Percentiles rank a stretch among this genome's conserved stretches.
Evolutionary conservation across 441 rosid genomes (phyloP).

Genomic region (Populus hybrid): DNA sequence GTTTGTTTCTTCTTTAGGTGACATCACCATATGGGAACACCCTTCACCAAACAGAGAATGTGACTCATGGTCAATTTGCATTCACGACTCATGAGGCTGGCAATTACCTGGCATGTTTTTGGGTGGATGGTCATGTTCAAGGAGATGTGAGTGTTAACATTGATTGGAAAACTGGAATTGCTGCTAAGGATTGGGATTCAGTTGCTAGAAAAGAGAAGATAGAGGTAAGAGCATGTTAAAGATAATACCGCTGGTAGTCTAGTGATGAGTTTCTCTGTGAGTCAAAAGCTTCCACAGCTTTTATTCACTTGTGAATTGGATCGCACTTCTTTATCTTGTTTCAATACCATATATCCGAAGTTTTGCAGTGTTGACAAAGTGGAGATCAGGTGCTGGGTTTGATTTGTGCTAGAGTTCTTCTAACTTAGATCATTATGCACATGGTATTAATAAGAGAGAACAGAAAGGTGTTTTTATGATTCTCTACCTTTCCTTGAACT

Average conservation of each 20-base stretch:
- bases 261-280: not conserved
- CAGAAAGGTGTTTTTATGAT: not conserved
- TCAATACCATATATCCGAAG: not conserved
- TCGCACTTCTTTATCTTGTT: not conserved
- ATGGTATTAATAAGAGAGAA: not conserved
- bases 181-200: constrained; percentile 90
- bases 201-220: constrained; percentile 90
- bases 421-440: not conserved
- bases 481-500: not conserved
- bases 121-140: constrained; percentile 40
- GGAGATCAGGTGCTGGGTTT: not conserved
- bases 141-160: constrained; percentile 61
- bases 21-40: constrained; percentile 78
- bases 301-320: not conserved
- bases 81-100: constrained; percentile 86
- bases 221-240: constrained; percentile 48
- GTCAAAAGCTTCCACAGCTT: not conserved
- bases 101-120: constrained; percentile 72
- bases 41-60: constrained; percentile 65
- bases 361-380: not conserved
- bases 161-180: constrained; percentile 93
- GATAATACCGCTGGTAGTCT: not conserved
- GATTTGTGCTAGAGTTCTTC: not conserved
- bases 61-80: constrained; percentile 81
- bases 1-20: constrained; percentile 42